Conservation (phyloP, 768 basidiomycete species). For the Tricholomella constricta region DNA sequence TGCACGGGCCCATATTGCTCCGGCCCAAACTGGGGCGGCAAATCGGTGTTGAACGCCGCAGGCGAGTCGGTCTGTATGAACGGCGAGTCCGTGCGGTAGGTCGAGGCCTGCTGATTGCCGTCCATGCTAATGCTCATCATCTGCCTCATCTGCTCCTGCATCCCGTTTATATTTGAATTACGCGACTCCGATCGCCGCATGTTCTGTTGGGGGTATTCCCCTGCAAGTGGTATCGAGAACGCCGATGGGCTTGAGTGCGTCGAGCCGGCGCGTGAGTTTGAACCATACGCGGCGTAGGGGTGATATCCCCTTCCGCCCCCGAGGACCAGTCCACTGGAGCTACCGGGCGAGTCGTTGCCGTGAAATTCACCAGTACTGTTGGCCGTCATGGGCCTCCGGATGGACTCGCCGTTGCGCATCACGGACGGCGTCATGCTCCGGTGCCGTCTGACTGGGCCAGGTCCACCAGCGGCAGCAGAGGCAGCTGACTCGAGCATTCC, state of each 20-base stretch:
- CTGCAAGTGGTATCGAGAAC: conserved; percentile 39
- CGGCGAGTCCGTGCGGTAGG: conserved; percentile 44
- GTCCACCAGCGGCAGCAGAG: conserved; percentile 29
- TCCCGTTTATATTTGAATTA: conserved; percentile 38
- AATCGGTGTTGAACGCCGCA: conserved; percentile 36
- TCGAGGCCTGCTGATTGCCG: conserved; percentile 13
- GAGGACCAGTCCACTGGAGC: conserved; percentile 28
- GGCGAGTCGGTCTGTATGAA: conserved; percentile 43
- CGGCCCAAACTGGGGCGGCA: conserved; percentile 27
- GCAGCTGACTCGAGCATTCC: conserved; percentile 35
- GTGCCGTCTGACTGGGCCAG: conserved; percentile 70
- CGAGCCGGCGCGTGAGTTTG: conserved; percentile 39
- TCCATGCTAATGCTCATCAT: conserved; percentile 41
- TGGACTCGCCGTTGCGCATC: conserved; percentile 51
- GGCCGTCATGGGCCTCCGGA: conserved; percentile 49
- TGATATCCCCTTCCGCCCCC: conserved; percentile 52
- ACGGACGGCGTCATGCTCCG: conserved; percentile 78
- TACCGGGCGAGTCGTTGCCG: conserved; percentile 34
- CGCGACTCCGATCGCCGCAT: conserved; percentile 40
- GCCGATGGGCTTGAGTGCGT: conserved; percentile 49
- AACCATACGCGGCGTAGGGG: conserved; percentile 50
- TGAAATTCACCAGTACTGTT: conserved; percentile 38
- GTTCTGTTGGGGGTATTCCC: conserved; percentile 29
- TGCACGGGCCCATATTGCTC: conserved; percentile 19
- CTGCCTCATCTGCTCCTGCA: conserved; percentile 48